A percentile compares a stretch with the other conserved stretches of the same genome.
Conservation (phyloP, 1,139 yeast species). For the Pichia sp. region DNA sequence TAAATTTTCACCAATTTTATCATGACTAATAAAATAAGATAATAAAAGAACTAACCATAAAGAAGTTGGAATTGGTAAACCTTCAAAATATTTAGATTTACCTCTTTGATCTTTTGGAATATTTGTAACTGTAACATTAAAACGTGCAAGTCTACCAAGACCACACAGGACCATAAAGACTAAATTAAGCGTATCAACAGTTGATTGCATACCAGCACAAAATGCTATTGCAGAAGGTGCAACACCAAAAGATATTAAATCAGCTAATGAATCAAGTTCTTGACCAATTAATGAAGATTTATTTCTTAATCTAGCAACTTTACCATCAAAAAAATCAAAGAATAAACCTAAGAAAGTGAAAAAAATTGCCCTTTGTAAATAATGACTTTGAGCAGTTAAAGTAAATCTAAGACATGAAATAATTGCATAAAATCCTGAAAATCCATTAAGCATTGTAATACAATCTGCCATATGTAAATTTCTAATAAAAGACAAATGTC, state of each 20-base stretch:
- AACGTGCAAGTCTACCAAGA: slow-evolving; percentile 86
- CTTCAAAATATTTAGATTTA: slow-evolving; percentile 81
- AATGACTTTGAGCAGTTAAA: slow-evolving; percentile 57
- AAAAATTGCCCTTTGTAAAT: slow-evolving; percentile 83
- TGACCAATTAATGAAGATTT: slow-evolving; percentile 94
- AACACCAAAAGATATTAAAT: slow-evolving; percentile 85
- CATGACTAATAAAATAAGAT: slow-evolving; percentile 57
- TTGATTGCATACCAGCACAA: slow-evolving; percentile 80
- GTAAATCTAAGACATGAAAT: slow-evolving; percentile 79
- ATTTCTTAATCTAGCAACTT: slow-evolving; percentile 91
- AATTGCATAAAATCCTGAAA: slow-evolving; percentile 84
- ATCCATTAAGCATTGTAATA: slow-evolving; percentile 86
- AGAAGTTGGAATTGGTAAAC: slow-evolving; percentile 91
- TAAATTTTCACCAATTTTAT: slow-evolving; percentile 35
- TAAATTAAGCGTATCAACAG: slow-evolving; percentile 69
- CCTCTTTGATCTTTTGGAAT: slow-evolving; percentile 85
- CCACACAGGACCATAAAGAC: slow-evolving; percentile 91
- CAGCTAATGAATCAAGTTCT: slow-evolving; percentile 94
- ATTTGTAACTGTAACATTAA: slow-evolving; percentile 87
- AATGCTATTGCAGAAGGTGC: slow-evolving; percentile 93
- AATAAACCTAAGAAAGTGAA: slow-evolving; percentile 84
- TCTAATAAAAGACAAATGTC: slow-evolving; percentile 72
- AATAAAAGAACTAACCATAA: slow-evolving; percentile 64
- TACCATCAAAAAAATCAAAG: slow-evolving; percentile 93
- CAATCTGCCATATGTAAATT: slow-evolving; percentile 92